Evolutionary conservation across 2,329 filamentous ascomycete species (phyloP), one percentile per base, ranked within the genome.

Genomic region (Massarina eburnea): DNA sequence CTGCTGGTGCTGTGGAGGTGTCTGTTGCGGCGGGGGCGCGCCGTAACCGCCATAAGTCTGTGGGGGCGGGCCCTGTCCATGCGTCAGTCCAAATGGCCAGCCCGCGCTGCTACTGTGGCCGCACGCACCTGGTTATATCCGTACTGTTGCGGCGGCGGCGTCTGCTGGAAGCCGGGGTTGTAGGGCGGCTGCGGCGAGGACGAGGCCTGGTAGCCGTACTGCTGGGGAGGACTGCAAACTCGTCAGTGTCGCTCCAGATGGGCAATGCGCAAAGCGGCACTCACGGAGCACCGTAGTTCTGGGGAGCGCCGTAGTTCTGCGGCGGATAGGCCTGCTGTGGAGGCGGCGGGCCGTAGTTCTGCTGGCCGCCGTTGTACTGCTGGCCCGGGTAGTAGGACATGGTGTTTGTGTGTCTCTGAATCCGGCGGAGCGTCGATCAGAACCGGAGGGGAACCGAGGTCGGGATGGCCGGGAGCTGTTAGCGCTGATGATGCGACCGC

Each of bases 371-470:
- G 59, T 74, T 65, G 52, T 71, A 71, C 51, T 68, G 60, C 58
- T 73, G 71, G 39, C 71, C 71, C 34, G 71, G 71, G 45, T 64
- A 73, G 52, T 70, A 70, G 38, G 68, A 73, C 71, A 73, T 73
- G 55, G 20, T 37, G 8, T 47, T 7, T 42, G 38, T 43, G 36
- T 43, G 27, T 45, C 14, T 48, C 41, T 32, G 46, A 34, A 19
- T 39, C 43, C 32, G 45, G 29, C 32, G 37, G 45, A 8, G 44
- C 34, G 20, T 27, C 26, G 34, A 33, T 35, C 29, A 38, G 47
- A 42, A 43, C 41, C 20, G 26, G 44, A 42, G 45, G 49, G 43
- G 35, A 32, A 43, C 45, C 45, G 48, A 39, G 38, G 48, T 27
- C 45, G 35, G 34, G 41, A 40, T 22, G 18, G 20, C 18, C 19